A percentile compares a stretch with the other conserved stretches of the same genome.
Evolutionary conservation across 108 stramenopile species (phyloP).

Genomic region (Cyclotella atomus): DNA sequence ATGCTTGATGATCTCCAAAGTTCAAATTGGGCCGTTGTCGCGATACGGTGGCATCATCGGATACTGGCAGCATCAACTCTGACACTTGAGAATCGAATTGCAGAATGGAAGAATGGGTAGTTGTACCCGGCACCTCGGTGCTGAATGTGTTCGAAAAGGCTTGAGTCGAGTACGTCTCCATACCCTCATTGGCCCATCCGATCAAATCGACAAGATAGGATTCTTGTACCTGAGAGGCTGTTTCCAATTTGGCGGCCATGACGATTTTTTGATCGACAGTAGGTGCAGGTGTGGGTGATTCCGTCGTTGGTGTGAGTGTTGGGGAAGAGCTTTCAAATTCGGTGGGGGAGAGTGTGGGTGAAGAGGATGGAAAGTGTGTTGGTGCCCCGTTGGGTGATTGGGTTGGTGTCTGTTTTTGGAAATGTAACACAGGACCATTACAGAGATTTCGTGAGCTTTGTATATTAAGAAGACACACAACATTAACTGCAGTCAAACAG

Average conservation of each 20-base stretch:
- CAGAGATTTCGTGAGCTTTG: background rate
- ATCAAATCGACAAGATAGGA: slow-evolving; percentile 20
- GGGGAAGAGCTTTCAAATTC: background rate
- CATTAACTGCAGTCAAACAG: background rate
- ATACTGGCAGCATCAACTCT: slow-evolving; percentile 12
- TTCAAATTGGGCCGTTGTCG: slow-evolving; percentile 14
- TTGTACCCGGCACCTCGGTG: too few relatives aligned
- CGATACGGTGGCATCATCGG: slow-evolving; percentile 32
- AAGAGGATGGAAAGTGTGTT: background rate
- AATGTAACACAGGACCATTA: background rate
- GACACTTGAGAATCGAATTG: background rate
- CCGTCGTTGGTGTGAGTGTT: background rate
- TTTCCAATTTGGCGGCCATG: background rate
- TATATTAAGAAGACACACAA: background rate
- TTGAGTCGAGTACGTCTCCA: background rate
- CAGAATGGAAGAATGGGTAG: too few relatives aligned
- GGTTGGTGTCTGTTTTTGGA: background rate
- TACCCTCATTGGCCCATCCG: slow-evolving; percentile 30
- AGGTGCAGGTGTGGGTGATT: background rate
- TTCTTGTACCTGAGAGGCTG: slow-evolving; percentile 8
- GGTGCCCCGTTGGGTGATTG: background rate
- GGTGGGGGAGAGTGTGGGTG: slow-evolving; percentile 9
- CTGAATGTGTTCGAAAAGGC: too few relatives aligned
- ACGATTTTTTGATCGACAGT: background rate
- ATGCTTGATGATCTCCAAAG: slow-evolving; percentile 23